A percentile compares a stretch with the other conserved stretches of the same genome.
phyloP scores from a whole-genome alignment of 2,329 filamentous ascomycete species.

The Ophiosphaerella herpotricha region DNA sequence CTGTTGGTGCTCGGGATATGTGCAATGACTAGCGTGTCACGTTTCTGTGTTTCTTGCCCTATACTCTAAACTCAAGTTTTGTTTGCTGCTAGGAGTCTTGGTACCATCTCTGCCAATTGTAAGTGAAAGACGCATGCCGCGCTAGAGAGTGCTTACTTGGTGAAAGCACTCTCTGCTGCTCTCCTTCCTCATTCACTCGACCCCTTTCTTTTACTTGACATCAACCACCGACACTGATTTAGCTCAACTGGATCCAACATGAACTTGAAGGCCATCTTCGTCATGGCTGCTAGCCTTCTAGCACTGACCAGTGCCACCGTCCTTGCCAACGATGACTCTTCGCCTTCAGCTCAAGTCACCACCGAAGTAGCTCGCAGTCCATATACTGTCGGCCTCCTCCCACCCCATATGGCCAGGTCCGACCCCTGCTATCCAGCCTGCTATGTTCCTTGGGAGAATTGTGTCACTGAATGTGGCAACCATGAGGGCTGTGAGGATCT shows the following conservation, averaged over 20 bases:
- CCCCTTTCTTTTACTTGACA: too few relatives aligned
- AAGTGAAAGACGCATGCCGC: too few relatives aligned
- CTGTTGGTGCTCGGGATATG: too few relatives aligned
- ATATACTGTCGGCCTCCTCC: background rate
- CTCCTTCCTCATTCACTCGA: too few relatives aligned
- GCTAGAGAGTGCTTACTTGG: too few relatives aligned
- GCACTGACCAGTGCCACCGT: background rate
- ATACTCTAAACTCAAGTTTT: too few relatives aligned
- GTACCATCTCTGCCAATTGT: too few relatives aligned
- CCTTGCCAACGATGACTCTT: background rate
- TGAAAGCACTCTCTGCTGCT: too few relatives aligned
- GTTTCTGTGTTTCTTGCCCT: too few relatives aligned
- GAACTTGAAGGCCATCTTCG: background rate
- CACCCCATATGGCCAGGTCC: background rate
- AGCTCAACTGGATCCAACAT: background rate
- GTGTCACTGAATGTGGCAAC: background rate
- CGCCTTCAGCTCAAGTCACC: background rate
- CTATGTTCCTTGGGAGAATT: background rate
- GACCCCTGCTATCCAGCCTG: background rate
- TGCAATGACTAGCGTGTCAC: too few relatives aligned
- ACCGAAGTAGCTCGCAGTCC: background rate
- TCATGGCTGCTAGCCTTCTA: background rate
- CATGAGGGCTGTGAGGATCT: background rate
- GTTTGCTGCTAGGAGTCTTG: too few relatives aligned
- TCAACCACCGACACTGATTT: background rate